phyloP scores from a whole-genome alignment of 2,329 filamentous ascomycete genomes.

The Aquanectria penicillioides region DNA sequence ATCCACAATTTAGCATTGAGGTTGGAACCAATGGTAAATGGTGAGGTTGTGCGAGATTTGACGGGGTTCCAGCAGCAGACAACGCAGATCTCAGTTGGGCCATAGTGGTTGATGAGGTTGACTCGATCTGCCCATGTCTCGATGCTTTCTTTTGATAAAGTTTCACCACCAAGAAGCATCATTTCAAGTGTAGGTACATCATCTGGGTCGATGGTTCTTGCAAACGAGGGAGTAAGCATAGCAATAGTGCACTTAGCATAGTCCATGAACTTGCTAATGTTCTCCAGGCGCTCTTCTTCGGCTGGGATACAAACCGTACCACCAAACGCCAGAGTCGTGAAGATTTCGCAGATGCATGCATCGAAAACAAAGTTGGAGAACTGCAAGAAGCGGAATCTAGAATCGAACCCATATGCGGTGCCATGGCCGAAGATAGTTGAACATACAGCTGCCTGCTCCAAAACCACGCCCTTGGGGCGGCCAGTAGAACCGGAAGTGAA shows the following conservation, averaged over 20 bases:
- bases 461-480: not conserved
- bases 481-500: constrained; percentile 1
- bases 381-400: too few species aligned
- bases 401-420: not conserved
- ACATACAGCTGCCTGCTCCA: not conserved
- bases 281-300: not conserved
- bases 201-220: not conserved
- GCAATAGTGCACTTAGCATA: not conserved
- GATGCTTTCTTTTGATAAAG: not conserved
- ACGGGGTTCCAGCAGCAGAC: too few species aligned
- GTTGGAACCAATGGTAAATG: not conserved
- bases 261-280: not conserved
- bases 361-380: too few species aligned
- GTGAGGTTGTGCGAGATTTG: too few species aligned
- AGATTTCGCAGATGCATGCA: too few species aligned
- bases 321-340: too few species aligned
- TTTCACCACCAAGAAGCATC: not conserved
- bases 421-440: not conserved
- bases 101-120: not conserved
- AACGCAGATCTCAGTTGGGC: not conserved
- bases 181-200: not conserved
- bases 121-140: not conserved
- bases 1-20: not conserved
- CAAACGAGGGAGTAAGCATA: not conserved
- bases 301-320: too few species aligned